Evolutionary conservation across 176 grass and related monocot species (phyloP), one percentile per base, ranked within the genome.

Genomic region (Aechmea fasciata): DNA sequence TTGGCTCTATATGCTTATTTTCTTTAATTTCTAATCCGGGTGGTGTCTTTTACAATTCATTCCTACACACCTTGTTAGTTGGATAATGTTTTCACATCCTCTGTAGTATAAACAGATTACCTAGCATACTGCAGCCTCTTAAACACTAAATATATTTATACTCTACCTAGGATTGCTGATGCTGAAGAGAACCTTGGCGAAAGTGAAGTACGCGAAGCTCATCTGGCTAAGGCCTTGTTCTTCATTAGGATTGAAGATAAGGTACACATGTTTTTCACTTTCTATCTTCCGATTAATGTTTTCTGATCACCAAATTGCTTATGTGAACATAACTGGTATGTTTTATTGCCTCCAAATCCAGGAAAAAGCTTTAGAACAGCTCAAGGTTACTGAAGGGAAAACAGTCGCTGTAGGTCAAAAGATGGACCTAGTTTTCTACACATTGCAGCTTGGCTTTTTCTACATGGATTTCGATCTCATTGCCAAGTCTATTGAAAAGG

Each of bases 171-270:
- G 82, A 93, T 87, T 33, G 84, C 89, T 2, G 94, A 99, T 88
- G 94, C 90, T 80, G 94, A 99, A 83, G 94, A 99, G 64, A 99
- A 93, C 57, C 86, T 99, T 66, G 90, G 94, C 18, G 94, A 99
- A 84, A 99, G 89, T 73, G 94, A 99, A 99, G 94, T 99, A 51
- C 94, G 94, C 65, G 94, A 99, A 83, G 94, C 90, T 70, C 94
- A 99, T 93, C 82, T 93, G 15, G 84, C 87, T 18, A 99, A 93
- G 73, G 93, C 94, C 10, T 84, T 99, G 64, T 86, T 87, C 29
- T 99, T 83, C 73, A 90, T 93, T 54, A 83, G 62, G 69, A 88
- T 99, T 70, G 87, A 87, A 9, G 94, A 99, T 69, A 99, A 99
- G 87, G 90, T 93, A 84, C 63, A 9, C 49, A 47, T 64, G 8